phyloP scores from a whole-genome alignment of 192 early-diverging fungal genomes.

The Coemansia sp. region DNA sequence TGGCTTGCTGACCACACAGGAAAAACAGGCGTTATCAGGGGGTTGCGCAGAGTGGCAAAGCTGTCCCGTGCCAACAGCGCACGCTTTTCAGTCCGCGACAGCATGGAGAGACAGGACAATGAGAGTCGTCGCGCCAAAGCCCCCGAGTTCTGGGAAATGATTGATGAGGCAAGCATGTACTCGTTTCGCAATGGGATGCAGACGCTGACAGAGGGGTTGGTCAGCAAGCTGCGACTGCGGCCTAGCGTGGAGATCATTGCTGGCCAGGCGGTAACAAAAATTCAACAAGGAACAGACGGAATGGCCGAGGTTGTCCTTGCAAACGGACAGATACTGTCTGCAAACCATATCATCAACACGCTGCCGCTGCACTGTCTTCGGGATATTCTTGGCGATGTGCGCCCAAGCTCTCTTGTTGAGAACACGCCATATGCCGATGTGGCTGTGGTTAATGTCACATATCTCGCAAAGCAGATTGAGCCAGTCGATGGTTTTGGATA shows the following conservation, averaged over 20 bases:
- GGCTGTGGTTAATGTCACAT: constrained; percentile 84
- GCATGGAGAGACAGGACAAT: constrained; percentile 17
- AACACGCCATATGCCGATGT: constrained; percentile 75
- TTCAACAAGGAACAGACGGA: constrained; percentile 37
- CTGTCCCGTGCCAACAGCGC: constrained; percentile 34
- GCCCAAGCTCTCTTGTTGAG: constrained; percentile 53
- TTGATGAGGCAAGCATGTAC: constrained; percentile 74
- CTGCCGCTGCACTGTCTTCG: constrained; percentile 62
- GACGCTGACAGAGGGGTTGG: constrained; percentile 63
- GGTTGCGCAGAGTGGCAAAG: constrained; percentile 31
- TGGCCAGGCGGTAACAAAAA: constrained; percentile 45
- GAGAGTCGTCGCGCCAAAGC: constrained; percentile 29
- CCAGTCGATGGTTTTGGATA: constrained; percentile 88
- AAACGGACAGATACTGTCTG: constrained; percentile 27
- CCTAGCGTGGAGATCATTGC: constrained; percentile 64
- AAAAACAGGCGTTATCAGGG: constrained; percentile 27
- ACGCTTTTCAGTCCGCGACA: constrained; percentile 18
- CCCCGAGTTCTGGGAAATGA: constrained; percentile 59
- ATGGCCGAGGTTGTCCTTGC: constrained; percentile 35
- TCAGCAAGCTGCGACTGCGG: constrained; percentile 47
- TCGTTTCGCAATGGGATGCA: constrained; percentile 82
- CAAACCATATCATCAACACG: constrained; percentile 69
- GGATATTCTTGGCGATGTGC: constrained; percentile 40
- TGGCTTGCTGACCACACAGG: constrained; percentile 65
- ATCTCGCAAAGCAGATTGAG: constrained; percentile 50